Percentiles rank a stretch among this genome's conserved stretches.
Evolutionary conservation across 345 rosid species (phyloP).

Genomic region (Eucalyptus viminalis): DNA sequence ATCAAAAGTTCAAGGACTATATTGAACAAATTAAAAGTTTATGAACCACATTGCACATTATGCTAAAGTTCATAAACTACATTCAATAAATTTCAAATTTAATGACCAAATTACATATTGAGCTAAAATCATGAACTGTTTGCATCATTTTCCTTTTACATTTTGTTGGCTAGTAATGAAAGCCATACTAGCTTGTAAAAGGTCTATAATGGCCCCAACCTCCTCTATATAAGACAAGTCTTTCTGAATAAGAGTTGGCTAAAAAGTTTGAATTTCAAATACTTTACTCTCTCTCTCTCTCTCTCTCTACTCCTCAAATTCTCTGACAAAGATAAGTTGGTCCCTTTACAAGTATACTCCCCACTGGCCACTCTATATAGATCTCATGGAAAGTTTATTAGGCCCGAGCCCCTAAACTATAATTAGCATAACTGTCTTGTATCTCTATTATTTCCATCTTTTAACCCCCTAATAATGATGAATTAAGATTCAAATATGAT

Average conservation of each 20-base stretch:
- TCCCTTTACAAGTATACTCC: not conserved
- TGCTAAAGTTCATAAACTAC: too few species aligned
- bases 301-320: not conserved
- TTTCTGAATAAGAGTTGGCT: accelerated
- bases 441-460: not conserved
- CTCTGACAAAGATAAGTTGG: not conserved
- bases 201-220: not conserved
- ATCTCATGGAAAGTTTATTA: not conserved
- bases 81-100: too few species aligned
- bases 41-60: too few species aligned
- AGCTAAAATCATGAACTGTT: too few species aligned
- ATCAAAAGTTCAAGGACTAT: accelerated
- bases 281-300: not conserved
- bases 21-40: accelerated
- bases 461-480: not conserved
- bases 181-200: not conserved
- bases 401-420: not conserved
- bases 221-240: not conserved
- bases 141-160: too few species aligned
- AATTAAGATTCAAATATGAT: not conserved
- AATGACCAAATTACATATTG: too few species aligned
- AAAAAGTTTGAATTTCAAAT: not conserved
- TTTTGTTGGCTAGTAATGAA: not conserved
- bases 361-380: not conserved
- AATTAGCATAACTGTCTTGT: not conserved